Conservation (phyloP, 208 protist genomes). For the Dictyostelium gargantuum region DNA sequence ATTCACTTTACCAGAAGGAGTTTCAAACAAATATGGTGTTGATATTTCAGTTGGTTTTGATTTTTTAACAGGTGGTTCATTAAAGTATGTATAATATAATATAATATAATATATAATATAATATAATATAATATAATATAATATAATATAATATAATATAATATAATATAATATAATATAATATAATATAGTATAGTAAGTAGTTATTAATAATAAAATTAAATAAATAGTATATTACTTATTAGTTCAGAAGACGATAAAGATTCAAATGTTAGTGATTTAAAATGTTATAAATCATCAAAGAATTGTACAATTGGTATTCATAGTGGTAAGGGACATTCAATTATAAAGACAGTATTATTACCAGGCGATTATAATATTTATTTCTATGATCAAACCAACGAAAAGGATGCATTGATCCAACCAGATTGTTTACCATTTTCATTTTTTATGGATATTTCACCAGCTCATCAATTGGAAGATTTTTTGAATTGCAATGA, state of each 20-base stretch:
- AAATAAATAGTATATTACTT: too few relatives aligned
- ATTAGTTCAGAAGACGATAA: too few relatives aligned
- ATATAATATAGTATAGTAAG: too few relatives aligned
- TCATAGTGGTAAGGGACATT: constrained; percentile 2
- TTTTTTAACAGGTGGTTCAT: constrained; percentile 46
- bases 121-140: neutral
- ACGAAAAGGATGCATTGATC: neutral
- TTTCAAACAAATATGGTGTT: constrained; percentile 16
- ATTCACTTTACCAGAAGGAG: neutral
- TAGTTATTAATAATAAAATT: too few relatives aligned
- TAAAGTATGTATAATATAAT: constrained; percentile 37
- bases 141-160: neutral
- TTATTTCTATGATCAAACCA: constrained; percentile 20
- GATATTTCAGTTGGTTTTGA: constrained; percentile 27
- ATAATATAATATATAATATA: too few relatives aligned
- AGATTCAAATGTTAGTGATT: too few relatives aligned
- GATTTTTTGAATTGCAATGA: constrained; percentile 34
- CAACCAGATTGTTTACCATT: neutral
- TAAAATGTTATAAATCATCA: too few relatives aligned
- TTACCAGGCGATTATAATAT: constrained; percentile 22
- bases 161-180: too few relatives aligned
- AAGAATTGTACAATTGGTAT: constrained; percentile 55
- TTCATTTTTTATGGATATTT: constrained; percentile 16
- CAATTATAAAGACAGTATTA: constrained; percentile 11
- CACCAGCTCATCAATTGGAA: constrained; percentile 2